phyloP scores from a whole-genome alignment of 495 filamentous ascomycete species.

The Xylaria longipes region DNA sequence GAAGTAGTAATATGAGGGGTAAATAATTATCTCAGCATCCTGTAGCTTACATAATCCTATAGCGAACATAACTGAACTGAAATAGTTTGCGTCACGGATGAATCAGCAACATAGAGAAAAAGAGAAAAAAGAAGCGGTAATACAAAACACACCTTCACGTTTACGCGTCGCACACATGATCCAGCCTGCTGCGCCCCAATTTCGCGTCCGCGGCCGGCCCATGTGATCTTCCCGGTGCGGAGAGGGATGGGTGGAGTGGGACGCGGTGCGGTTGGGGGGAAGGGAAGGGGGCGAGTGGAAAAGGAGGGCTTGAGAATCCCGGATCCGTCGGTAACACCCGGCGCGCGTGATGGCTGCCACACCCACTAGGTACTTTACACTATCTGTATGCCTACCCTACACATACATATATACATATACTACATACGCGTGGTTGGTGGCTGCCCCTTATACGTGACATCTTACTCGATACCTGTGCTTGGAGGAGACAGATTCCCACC shows the following conservation, averaged over 20 bases:
- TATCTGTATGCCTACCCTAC: background rate
- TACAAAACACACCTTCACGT: conserved; percentile 11
- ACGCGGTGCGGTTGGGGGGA: conserved; percentile 23
- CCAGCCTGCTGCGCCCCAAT: conserved; percentile 18
- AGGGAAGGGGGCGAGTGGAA: background rate
- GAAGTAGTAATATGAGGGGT: background rate
- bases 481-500: background rate
- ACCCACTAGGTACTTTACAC: background rate
- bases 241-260: conserved; percentile 20
- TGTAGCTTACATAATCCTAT: background rate
- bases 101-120: background rate
- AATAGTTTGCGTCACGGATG: background rate
- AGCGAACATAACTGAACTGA: background rate
- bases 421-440: background rate
- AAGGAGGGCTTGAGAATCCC: conserved; percentile 14
- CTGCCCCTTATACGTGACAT: conserved; percentile 5
- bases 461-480: background rate
- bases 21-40: background rate
- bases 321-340: conserved; percentile 27
- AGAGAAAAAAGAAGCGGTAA: background rate
- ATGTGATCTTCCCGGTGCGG: conserved; percentile 25
- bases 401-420: background rate
- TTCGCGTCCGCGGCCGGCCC: conserved; percentile 22
- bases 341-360: conserved; percentile 17
- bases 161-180: conserved; percentile 22